Evolutionary conservation across 768 basidiomycete species (phyloP).

Genomic region (Pleurotus cornucopiae): DNA sequence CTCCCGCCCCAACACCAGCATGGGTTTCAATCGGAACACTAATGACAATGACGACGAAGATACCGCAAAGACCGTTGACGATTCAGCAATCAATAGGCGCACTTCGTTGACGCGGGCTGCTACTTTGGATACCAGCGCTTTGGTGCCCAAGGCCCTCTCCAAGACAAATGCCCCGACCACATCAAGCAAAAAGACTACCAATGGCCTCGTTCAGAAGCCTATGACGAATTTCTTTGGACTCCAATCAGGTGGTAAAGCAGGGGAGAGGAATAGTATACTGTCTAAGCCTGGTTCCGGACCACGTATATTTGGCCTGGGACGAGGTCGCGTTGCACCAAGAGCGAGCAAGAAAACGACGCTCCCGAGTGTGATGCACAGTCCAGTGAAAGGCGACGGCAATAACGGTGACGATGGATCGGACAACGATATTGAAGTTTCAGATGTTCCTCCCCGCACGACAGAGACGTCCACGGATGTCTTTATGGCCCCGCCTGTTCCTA

Average conservation of each 20-base stretch:
- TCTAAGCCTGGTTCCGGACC: conserved; percentile 7
- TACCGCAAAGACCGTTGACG: conserved; percentile 18
- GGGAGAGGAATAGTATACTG: background rate
- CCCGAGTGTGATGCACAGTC: conserved; percentile 44
- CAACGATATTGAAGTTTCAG: conserved; percentile 8
- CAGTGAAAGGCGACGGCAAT: conserved; percentile 37
- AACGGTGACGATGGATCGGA: conserved; percentile 12
- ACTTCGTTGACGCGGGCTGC: background rate
- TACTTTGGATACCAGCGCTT: background rate
- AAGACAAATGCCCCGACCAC: background rate
- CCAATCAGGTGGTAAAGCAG: background rate
- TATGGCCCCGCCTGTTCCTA: conserved; percentile 10
- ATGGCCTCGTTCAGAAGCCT: background rate
- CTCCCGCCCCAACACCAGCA: conserved; percentile 60
- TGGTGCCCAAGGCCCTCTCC: background rate
- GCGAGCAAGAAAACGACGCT: conserved; percentile 44
- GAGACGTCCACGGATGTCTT: conserved; percentile 12
- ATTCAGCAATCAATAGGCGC: background rate
- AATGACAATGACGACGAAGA: conserved; percentile 22
- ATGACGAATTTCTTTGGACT: background rate
- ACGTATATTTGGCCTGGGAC: conserved; percentile 20
- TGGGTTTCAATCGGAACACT: conserved; percentile 54
- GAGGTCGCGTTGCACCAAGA: conserved; percentile 26
- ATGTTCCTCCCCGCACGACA: conserved; percentile 6
- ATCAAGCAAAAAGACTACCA: background rate